phyloP scores from a whole-genome alignment of 306 rosid genomes.

The Cercis canadensis region DNA sequence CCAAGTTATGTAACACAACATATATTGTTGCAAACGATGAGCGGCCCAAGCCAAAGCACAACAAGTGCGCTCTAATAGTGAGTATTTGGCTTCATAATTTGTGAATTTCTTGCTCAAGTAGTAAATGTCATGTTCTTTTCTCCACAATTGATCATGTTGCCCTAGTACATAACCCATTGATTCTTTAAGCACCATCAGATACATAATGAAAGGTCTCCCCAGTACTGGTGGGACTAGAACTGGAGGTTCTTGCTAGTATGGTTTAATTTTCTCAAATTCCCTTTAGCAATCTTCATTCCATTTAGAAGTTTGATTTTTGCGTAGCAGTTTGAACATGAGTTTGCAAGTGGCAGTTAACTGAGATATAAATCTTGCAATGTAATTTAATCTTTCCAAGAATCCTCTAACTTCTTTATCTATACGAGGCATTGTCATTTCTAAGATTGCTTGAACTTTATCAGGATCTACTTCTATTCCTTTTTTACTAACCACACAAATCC shows the following conservation, averaged over 20 bases:
- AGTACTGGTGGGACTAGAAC: neutral
- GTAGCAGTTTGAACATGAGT: too few species aligned
- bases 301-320: too few species aligned
- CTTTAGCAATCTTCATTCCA: neutral
- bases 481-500: neutral
- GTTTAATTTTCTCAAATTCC: neutral
- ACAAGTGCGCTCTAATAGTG: neutral
- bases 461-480: too few species aligned
- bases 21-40: neutral
- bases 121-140: neutral
- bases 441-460: too few species aligned
- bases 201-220: neutral
- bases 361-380: too few species aligned
- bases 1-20: neutral
- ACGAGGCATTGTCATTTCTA: too few species aligned
- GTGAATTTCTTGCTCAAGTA: neutral
- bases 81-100: neutral
- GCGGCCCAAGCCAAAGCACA: neutral
- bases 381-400: too few species aligned
- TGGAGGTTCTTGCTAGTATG: neutral
- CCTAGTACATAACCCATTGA: neutral
- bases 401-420: too few species aligned
- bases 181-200: neutral
- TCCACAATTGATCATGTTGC: neutral
- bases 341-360: too few species aligned